Evolutionary conservation across 805 yeast genomes (phyloP), one percentile per base, ranked within the genome.

Genomic region (Diddensiella santjacobensis): DNA sequence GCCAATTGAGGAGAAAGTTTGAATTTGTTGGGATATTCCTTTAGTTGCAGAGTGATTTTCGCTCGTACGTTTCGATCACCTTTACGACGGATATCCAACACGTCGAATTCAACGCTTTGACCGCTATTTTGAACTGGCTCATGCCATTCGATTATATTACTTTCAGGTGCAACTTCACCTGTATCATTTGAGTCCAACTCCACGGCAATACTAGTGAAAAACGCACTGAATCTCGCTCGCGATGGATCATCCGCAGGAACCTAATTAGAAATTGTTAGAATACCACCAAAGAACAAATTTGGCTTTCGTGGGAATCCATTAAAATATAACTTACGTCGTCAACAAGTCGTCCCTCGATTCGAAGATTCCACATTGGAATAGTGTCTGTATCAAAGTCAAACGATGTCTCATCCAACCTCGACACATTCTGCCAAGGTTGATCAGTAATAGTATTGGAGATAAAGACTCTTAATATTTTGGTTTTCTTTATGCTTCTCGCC

Each of bases 131-230:
- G 52, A 3, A 74, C 67, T 50, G 81, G 84, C 56, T 84, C 90
- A 65, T 89, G 90, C 99, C 99, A 93, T 66, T 93, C 97, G 39
- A 91, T 79, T 11, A 84, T 68, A 58, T 75, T 70, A 42, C 64
- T 61, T 65, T 61, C 63, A 24, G 71, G 46, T 2, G 40, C 48
- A 8, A 22, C 48, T 2, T 58, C 53, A 60, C 64, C 45, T 45
- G 47, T 46, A 54, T 64, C 51, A 40, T 52, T 43, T 55, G 58
- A 40, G 58, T 66, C 67, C 43, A 91, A 71, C 61, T 93, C 97
- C 10, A 93, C 83, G 0, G 95, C 83, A 20, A 93, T 78, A 15
- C 91, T 90, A 4, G 90, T 81, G 57, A 93, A 73, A 58, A 87
- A 87, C 2, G 90, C 75, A 53, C 89, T 83, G 67, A 90, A 86